phyloP scores from a whole-genome alignment of 352 stramenopile species.

The Globisporangium orthogonon region DNA sequence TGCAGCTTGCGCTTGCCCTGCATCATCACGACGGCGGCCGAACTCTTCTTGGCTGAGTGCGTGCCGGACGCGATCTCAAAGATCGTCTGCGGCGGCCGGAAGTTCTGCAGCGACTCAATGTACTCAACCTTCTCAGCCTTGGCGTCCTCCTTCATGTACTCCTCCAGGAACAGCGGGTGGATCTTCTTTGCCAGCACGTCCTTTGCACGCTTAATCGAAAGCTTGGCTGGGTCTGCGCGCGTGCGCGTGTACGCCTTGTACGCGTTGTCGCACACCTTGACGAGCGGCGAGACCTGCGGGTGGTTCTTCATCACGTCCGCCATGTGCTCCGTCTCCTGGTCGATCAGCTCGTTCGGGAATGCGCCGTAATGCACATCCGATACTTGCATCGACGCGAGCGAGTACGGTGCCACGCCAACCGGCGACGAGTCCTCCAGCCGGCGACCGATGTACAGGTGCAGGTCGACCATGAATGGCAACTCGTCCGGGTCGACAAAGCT shows the following conservation, averaged over 20 bases:
- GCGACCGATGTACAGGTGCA: slow-evolving; percentile 94
- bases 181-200: slow-evolving; percentile 87
- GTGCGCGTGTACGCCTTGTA: slow-evolving; percentile 98
- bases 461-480: slow-evolving; percentile 98
- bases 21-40: slow-evolving; percentile 80
- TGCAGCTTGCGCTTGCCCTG: slow-evolving; percentile 82
- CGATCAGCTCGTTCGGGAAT: slow-evolving; percentile 95
- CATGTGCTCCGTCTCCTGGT: slow-evolving; percentile 95
- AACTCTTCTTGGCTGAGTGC: slow-evolving; percentile 73
- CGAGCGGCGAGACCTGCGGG: slow-evolving; percentile 61
- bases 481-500: slow-evolving; percentile 97
- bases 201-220: slow-evolving; percentile 94
- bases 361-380: slow-evolving; percentile 97
- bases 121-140: slow-evolving; percentile 87
- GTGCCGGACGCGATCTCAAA: slow-evolving; percentile 92
- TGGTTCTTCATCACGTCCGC: slow-evolving; percentile 83
- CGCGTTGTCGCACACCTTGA: slow-evolving; percentile 93
- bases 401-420: slow-evolving; percentile 72
- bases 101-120: slow-evolving; percentile 88
- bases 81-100: slow-evolving; percentile 94
- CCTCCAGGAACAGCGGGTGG: slow-evolving; percentile 89
- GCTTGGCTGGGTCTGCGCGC: slow-evolving; percentile 92
- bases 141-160: slow-evolving; percentile 80
- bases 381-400: slow-evolving; percentile 91
- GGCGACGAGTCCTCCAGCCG: slow-evolving; percentile 73